Evolutionary conservation across 257 asterid species (phyloP), one percentile per base, ranked within the genome.

Genomic region (Prunella vulgaris): DNA sequence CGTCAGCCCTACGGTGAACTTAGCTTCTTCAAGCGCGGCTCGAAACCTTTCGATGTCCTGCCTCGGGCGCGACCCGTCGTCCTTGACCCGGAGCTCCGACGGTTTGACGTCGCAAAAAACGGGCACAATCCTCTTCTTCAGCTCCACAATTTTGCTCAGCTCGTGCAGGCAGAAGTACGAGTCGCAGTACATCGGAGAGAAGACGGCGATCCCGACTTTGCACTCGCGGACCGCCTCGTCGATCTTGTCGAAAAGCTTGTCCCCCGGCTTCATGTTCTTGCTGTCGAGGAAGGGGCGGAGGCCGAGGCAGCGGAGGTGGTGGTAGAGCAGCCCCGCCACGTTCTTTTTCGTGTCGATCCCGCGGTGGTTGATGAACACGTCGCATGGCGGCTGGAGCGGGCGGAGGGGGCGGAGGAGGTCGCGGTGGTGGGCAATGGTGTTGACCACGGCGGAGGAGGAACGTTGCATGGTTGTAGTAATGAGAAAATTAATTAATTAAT

Each of bases 251-350:
- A 86, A 85, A 59, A 92, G 69, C 38, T 64, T 78, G 80, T 92
- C 96, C 0, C 98, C 98, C 0, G 98, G 88, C 72, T 87, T 89
- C 96, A 87, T 89, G 78, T 38, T 89, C 86, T 86, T 85, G 92
- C 93, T 89, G 76, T 92, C 97, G 72, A 89, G 58, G 72, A 92
- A 92, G 0, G 98, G 92, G 4, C 77, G 77, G 32, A 87, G 73
- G 33, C 79, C 70, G 4, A 82, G 37, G 48, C 75, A 66, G 2
- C 79, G 73, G 10, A 92, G 83, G 73, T 86, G 87, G 73, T 83
- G 85, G 70, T 84, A 84, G 0, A 92, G 33, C 69, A 92, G 63
- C 5, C 96, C 98, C 5, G 96, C 86, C 13, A 92, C 90, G 78
- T 87, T 92, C 13, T 77, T 70, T 49, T 89, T 92, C 13, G 98